Evolutionary conservation across 1,284 basidiomycete genomes (phyloP).

Genomic region (Ceratobasidium sp.): DNA sequence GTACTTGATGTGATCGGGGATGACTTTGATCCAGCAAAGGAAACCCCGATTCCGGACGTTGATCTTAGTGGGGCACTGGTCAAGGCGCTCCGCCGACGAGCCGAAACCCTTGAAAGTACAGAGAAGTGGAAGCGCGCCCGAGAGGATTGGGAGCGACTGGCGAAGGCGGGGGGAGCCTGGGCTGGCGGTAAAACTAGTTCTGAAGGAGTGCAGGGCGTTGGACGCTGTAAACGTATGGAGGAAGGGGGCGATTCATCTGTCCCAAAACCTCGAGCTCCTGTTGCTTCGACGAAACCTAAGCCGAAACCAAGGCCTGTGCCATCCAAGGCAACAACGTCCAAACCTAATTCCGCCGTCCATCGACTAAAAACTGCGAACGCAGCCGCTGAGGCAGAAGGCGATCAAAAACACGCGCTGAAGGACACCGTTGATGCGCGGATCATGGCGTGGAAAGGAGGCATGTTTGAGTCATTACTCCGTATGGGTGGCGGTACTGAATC

Average conservation of each 20-base stretch:
- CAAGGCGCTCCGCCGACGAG: slow-evolving; percentile 84
- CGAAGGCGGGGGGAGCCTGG: slow-evolving; percentile 62
- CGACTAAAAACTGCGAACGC: slow-evolving; percentile 68
- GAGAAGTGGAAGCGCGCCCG: slow-evolving; percentile 89
- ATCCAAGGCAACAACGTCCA: slow-evolving; percentile 42
- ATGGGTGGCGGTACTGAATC: not conserved
- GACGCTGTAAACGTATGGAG: slow-evolving; percentile 75
- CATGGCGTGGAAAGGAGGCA: slow-evolving; percentile 74
- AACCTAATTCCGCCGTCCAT: slow-evolving; percentile 62
- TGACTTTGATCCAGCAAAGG: slow-evolving; percentile 59
- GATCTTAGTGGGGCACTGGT: slow-evolving; percentile 73
- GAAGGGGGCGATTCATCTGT: slow-evolving; percentile 40
- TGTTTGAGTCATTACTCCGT: not conserved
- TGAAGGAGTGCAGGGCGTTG: slow-evolving; percentile 72
- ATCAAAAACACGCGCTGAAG: slow-evolving; percentile 72
- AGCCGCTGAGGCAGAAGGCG: slow-evolving; percentile 79
- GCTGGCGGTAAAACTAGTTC: slow-evolving; percentile 54
- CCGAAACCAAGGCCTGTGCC: slow-evolving; percentile 46
- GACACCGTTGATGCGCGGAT: slow-evolving; percentile 83
- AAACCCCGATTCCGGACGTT: slow-evolving; percentile 52
- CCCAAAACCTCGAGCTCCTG: slow-evolving; percentile 41
- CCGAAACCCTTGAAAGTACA: slow-evolving; percentile 83
- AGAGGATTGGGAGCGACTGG: slow-evolving; percentile 80
- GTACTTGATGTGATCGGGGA: slow-evolving; percentile 58
- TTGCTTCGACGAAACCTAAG: slow-evolving; percentile 44